A percentile compares a stretch with the other conserved stretches of the same genome.
These are phyloP conservation scores for Ganoderma multipileum DNA, from an alignment of 1,284 basidiomycete genomes.

Conservation along the genomic window DNA sequence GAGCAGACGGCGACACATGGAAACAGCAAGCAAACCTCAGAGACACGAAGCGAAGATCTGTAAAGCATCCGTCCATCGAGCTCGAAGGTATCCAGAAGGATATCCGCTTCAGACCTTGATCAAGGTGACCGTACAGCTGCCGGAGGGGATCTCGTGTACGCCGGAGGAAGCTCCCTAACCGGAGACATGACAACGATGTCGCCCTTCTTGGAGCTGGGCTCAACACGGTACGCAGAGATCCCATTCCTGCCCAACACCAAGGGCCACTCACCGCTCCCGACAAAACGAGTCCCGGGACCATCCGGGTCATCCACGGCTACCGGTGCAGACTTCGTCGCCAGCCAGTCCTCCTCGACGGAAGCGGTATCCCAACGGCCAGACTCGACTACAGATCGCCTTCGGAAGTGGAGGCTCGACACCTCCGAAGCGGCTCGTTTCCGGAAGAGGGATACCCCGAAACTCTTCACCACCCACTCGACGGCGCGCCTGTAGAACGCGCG, in stretches of 20 bases:
- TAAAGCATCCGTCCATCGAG: not conserved
- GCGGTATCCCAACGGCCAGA: not conserved
- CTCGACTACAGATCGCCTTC: not conserved
- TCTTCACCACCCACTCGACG: not conserved
- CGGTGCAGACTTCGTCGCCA: not conserved
- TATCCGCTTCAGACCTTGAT: not conserved
- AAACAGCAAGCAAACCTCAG: too few species aligned
- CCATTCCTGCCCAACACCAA: not conserved
- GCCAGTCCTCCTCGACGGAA: not conserved
- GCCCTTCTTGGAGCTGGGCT: not conserved
- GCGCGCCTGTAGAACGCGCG: conserved; percentile 28
- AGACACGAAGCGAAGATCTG: too few species aligned
- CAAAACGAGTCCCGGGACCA: too few species aligned
- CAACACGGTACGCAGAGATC: not conserved
- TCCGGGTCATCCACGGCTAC: not conserved
- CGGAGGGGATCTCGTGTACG: not conserved
- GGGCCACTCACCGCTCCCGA: not conserved
- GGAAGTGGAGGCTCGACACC: not conserved
- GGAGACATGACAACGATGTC: not conserved
- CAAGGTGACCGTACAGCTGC: not conserved
- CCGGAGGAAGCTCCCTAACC: not conserved
- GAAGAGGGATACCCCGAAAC: not conserved
- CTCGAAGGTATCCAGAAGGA: not conserved
- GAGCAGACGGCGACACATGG: too few species aligned
- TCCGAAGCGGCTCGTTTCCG: not conserved